Percentiles rank a stretch among this genome's conserved stretches.
Evolutionary conservation across 1,284 basidiomycete genomes (phyloP).

Genomic region (Cutaneotrichosporon cavernicola): DNA sequence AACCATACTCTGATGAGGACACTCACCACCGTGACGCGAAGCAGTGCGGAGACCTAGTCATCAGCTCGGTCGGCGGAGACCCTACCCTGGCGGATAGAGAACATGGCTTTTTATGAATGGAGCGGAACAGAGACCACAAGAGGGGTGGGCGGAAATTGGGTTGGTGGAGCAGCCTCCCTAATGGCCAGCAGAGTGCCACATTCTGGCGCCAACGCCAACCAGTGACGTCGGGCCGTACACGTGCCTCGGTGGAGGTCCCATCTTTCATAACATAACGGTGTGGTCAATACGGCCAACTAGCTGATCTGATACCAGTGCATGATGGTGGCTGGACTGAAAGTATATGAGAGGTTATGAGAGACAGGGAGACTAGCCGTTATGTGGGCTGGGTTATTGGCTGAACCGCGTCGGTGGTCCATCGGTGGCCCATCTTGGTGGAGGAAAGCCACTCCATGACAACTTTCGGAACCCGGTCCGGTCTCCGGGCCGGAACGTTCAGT

Average conservation of each 20-base stretch:
- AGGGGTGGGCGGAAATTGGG: not conserved
- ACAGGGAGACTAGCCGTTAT: no score
- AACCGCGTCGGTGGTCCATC: not conserved
- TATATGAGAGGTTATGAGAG: no score
- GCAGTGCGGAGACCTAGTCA: slow-evolving; percentile 45
- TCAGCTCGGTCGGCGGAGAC: slow-evolving; percentile 1
- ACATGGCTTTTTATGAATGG: slow-evolving; percentile 27
- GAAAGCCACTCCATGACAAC: not conserved
- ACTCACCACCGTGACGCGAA: slow-evolving; percentile 47
- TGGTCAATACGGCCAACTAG: no score
- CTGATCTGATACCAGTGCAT: no score
- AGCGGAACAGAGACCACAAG: not conserved
- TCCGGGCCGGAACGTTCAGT: not conserved
- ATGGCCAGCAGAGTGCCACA: not conserved
- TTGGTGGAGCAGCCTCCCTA: not conserved
- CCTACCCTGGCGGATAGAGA: slow-evolving; percentile 45
- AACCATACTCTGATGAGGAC: not conserved
- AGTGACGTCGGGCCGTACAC: not conserved
- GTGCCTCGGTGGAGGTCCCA: not conserved
- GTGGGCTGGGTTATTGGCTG: not conserved
- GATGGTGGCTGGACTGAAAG: no score
- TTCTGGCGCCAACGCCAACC: not conserved
- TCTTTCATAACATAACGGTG: no score
- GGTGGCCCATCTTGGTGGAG: not conserved
- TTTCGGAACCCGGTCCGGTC: slow-evolving; percentile 1